phyloP scores from a whole-genome alignment of 148 eudicot genomes.

The Tetragonia tetragonoides region DNA sequence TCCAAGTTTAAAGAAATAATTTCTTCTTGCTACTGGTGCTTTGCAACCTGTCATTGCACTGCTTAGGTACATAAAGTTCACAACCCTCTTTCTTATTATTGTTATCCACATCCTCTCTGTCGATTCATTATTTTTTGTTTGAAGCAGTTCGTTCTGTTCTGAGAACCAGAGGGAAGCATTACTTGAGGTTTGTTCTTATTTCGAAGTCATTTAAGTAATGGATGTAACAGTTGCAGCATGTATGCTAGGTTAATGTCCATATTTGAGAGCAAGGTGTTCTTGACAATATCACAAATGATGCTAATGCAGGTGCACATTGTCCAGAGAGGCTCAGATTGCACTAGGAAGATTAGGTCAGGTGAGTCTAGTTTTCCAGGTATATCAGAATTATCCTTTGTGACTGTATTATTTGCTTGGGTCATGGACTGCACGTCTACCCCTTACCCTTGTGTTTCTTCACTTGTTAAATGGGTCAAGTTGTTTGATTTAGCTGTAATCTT shows the following conservation, averaged over 20 bases:
- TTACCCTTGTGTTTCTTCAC: neutral
- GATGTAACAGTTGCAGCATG: neutral
- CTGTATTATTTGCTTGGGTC: neutral
- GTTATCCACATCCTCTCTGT: neutral
- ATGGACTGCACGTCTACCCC: neutral
- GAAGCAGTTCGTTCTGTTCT: conserved; percentile 69
- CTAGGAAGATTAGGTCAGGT: conserved; percentile 95
- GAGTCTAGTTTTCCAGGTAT: conserved; percentile 4
- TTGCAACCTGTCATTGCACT: conserved; percentile 88
- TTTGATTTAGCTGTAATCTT: neutral
- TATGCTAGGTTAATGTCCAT: neutral
- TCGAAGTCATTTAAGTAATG: neutral
- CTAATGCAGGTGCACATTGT: conserved; percentile 75
- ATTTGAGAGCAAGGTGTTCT: neutral
- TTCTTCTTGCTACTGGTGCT: conserved; percentile 88
- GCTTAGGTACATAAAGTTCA: conserved; percentile 48
- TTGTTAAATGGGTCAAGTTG: too few relatives aligned
- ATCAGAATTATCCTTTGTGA: neutral
- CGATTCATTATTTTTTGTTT: neutral
- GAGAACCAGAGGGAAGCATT: conserved; percentile 96
- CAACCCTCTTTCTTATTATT: neutral
- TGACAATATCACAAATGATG: neutral
- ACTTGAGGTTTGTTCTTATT: conserved; percentile 60
- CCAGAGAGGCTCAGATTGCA: conserved; percentile 97
- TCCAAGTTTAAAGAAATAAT: conserved; percentile 82